phyloP scores from a whole-genome alignment of 306 rosid genomes.

The Lathyrus sativus region DNA sequence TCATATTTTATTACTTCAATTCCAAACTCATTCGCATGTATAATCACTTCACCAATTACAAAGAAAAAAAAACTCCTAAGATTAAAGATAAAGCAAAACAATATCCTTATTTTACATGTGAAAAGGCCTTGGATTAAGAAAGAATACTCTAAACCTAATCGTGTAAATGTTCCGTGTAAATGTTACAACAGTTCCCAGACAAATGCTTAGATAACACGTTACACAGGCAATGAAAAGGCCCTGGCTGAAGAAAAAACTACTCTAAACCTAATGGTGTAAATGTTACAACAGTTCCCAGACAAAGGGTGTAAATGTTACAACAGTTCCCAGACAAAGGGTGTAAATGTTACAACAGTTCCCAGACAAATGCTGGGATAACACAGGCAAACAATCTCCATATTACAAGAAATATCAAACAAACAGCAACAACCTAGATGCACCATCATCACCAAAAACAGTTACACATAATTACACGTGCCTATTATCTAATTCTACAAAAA shows the following conservation, averaged over 20 bases:
- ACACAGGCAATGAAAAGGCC: no score
- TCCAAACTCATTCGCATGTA: background rate
- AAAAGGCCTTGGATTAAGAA: conserved; percentile 31
- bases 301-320: conserved; percentile 43
- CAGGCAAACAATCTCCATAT: conserved; percentile 10
- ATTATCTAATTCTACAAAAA: conserved; percentile 21
- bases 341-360: conserved; percentile 38
- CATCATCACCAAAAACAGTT: conserved; percentile 27
- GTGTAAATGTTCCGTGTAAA: conserved; percentile 33
- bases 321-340: conserved; percentile 23
- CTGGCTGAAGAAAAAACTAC: background rate
- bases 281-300: conserved; percentile 37
- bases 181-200: conserved; percentile 36
- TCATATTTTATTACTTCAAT: background rate
- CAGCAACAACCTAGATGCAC: conserved; percentile 32
- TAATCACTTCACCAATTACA: background rate
- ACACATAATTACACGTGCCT: conserved; percentile 24
- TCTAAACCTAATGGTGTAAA: conserved; percentile 28
- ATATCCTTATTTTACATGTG: conserved; percentile 18
- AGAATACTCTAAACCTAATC: conserved; percentile 29
- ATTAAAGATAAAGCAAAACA: conserved; percentile 20
- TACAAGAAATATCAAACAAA: conserved; percentile 29
- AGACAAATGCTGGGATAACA: conserved; percentile 25
- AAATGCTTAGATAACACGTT: conserved; percentile 24
- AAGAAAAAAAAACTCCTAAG: background rate